Conservation (phyloP, 2,329 filamentous ascomycete species). For the Elsinoe australis region DNA sequence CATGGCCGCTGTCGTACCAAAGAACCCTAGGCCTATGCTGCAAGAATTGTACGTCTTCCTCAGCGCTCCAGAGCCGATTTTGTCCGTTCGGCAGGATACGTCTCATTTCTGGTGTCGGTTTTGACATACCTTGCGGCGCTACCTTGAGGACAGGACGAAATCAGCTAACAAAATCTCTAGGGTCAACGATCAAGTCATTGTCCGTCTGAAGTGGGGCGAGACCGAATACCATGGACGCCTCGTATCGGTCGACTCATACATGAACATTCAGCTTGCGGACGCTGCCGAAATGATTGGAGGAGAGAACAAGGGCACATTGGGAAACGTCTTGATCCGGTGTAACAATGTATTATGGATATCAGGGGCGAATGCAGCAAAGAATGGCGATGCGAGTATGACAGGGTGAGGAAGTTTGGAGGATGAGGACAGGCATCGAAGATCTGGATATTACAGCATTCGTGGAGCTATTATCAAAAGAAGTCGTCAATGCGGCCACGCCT, state of each 20-base stretch:
- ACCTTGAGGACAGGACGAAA: too few species aligned
- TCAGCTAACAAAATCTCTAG: conserved; percentile 37
- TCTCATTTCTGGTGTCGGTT: too few species aligned
- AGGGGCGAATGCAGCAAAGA: conserved; percentile 28
- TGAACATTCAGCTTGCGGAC: conserved; percentile 91
- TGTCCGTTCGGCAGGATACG: too few species aligned
- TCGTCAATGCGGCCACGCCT: too few species aligned
- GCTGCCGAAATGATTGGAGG: conserved; percentile 90
- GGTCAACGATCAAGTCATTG: conserved; percentile 81
- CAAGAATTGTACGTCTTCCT: conserved; percentile 66
- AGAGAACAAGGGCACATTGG: conserved; percentile 74
- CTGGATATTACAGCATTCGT: not conserved
- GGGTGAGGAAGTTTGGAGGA: conserved; percentile 4
- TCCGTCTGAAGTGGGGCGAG: conserved; percentile 96
- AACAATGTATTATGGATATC: conserved; percentile 97
- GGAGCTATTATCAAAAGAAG: too few species aligned
- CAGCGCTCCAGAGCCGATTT: too few species aligned
- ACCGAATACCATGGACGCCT: conserved; percentile 94
- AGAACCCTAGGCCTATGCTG: conserved; percentile 95
- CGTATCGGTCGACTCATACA: conserved; percentile 93
- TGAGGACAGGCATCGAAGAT: not conserved
- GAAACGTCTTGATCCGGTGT: conserved; percentile 86
- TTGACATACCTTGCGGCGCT: too few species aligned
- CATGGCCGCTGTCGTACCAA: conserved; percentile 59
- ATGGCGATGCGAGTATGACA: conserved; percentile 16